Evolutionary conservation across 2,329 filamentous ascomycete species (phyloP), one percentile per base, ranked within the genome.

Genomic region (Diaporthe sp.): DNA sequence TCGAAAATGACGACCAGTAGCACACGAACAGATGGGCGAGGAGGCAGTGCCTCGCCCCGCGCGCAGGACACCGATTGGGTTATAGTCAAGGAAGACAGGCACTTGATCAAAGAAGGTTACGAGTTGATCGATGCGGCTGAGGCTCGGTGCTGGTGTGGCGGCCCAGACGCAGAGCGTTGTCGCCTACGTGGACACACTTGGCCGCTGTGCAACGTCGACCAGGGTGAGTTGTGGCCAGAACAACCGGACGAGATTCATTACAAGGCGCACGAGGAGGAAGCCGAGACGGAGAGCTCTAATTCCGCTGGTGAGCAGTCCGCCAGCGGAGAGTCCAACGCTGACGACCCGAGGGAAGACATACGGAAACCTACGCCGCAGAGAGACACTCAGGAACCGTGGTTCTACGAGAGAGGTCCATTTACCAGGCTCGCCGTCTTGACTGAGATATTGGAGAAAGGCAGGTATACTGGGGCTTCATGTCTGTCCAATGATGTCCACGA

Each of bases 141-240:
- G 46, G 17, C 10, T 34, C 65, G 7, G 13, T 68, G 62, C 31
- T 68, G 62, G 65, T 68, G 65, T 6, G 65, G 65, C 7, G 46
- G 46, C 46, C 12, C 31, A 25, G 46, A 53, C 5, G 22, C 65
- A 1, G 31, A 53, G 7, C 6, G 15, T 6, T 68, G 65, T 22
- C 46, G 31, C 2, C 13, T 7, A 13, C 2, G 8, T 1, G 65
- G 65, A 2, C 65, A 68, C 34, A 37, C 3, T 15, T 68, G 65
- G 65, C 65, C 65, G 22, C 65, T 68, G 7, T 53, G 46, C 46
- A 1, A 25, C 15, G 17, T 68, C 8, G 65, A 53, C 22, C 46
- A 12, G 9, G 65, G 5, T 9, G 46, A 31, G 4, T 15, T 53
- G 22, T 68, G 31, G 31, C 46, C 46, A 10, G n/a, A 65, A 7